Evolutionary conservation across 257 asterid species (phyloP).

Genomic region (Phtheirospermum japonicum): DNA sequence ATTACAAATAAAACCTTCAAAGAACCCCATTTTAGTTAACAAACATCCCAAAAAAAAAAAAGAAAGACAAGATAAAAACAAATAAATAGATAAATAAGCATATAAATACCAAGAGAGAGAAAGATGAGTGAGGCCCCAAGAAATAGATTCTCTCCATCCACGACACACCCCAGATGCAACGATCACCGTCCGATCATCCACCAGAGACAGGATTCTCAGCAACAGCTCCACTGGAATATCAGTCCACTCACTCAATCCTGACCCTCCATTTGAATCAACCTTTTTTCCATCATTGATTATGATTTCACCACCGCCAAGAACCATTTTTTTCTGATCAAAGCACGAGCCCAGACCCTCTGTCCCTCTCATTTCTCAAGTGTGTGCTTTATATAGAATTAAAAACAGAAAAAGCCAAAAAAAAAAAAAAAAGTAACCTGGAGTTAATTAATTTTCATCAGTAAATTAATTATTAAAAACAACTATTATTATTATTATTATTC

Average conservation of each 20-base stretch:
- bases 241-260: constrained; percentile 75
- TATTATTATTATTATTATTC: no score
- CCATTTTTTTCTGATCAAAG: constrained; percentile 49
- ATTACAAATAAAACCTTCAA: no score
- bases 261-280: constrained; percentile 33
- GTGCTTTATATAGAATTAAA: constrained; percentile 21
- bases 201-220: constrained; percentile 69
- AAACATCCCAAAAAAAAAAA: no score
- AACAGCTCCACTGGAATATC: constrained; percentile 88
- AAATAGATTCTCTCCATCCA: constrained; percentile 95
- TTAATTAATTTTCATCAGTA: neutral
- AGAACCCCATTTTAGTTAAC: no score
- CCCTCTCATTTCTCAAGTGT: constrained; percentile 20
- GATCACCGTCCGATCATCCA: constrained; percentile 84
- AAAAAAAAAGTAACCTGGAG: neutral
- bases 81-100: neutral
- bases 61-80: neutral
- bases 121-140: constrained; percentile 77
- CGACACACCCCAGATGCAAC: constrained; percentile 92
- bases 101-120: constrained; percentile 71
- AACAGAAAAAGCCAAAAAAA: constrained; percentile 14
- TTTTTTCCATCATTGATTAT: constrained; percentile 24
- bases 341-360: constrained; percentile 21
- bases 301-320: constrained; percentile 26
- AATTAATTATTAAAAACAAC: no score